Conservation (phyloP, 1,284 basidiomycete genomes). For the Moesziomyces sp. region DNA sequence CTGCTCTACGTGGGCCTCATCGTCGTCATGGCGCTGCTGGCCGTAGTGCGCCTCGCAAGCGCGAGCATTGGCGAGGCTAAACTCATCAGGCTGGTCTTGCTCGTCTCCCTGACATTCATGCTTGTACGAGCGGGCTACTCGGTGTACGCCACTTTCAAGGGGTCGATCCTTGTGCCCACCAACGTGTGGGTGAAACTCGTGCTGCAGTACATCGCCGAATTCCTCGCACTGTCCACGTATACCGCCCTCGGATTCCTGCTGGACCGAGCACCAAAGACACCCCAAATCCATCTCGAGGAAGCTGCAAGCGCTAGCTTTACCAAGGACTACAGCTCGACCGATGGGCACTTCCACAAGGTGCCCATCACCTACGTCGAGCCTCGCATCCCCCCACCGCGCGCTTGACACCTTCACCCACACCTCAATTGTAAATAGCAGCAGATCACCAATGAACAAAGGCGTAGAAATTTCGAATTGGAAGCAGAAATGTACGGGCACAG, state of each 20-base stretch:
- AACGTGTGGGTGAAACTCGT: constrained; percentile 26
- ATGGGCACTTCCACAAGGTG: too few species aligned
- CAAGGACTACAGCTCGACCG: too few species aligned
- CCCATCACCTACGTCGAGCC: too few species aligned
- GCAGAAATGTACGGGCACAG: too few species aligned
- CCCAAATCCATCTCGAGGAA: not conserved
- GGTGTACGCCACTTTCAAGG: constrained; percentile 9
- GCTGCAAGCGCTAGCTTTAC: not conserved
- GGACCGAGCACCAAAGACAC: not conserved
- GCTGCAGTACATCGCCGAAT: constrained; percentile 22
- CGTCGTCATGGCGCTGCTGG: not conserved
- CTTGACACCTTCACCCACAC: too few species aligned
- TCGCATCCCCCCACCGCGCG: too few species aligned
- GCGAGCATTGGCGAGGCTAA: not conserved
- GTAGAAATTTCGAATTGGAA: too few species aligned
- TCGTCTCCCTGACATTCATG: constrained; percentile 13
- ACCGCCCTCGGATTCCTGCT: constrained; percentile 13
- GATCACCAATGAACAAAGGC: too few species aligned
- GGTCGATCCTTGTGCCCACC: constrained; percentile 6
- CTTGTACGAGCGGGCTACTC: constrained; percentile 15
- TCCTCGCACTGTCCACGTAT: constrained; percentile 5
- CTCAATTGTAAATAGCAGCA: too few species aligned
- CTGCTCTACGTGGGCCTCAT: constrained; percentile 24
- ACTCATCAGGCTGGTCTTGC: not conserved
- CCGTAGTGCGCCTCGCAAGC: not conserved